A percentile compares a stretch with the other conserved stretches of the same genome.
Conservation (phyloP, 768 basidiomycete genomes). For the Leccinum variicolor region DNA sequence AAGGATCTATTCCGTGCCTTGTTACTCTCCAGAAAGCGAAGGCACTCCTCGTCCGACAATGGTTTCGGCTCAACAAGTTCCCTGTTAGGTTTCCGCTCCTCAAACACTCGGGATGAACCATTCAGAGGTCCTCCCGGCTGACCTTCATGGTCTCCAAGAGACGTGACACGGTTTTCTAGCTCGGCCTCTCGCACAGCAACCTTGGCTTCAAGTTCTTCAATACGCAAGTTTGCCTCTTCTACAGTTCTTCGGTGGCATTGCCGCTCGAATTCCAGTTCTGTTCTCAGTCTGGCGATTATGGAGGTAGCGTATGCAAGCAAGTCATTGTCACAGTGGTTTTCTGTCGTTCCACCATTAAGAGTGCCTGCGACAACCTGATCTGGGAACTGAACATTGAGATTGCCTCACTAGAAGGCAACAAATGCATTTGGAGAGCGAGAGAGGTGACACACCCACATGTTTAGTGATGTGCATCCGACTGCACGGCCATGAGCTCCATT, state of each 20-base stretch:
- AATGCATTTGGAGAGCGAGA: conserved; percentile 3
- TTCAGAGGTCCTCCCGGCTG: neutral
- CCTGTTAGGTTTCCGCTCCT: neutral
- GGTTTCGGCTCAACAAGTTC: conserved; percentile 14
- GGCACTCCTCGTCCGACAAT: conserved; percentile 38
- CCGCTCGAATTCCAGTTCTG: conserved; percentile 44
- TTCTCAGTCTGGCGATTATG: conserved; percentile 41
- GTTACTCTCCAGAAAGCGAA: conserved; percentile 38
- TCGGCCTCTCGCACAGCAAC: conserved; percentile 57
- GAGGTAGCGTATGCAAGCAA: conserved; percentile 41
- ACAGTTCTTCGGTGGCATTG: conserved; percentile 39
- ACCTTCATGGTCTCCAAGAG: neutral
- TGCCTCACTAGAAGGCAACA: conserved; percentile 13
- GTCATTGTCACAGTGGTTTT: conserved; percentile 20
- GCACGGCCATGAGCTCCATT: conserved; percentile 45
- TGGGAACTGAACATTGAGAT: conserved; percentile 21
- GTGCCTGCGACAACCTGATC: conserved; percentile 12
- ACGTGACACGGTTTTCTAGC: conserved; percentile 38
- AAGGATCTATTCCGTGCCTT: conserved; percentile 40
- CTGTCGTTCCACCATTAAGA: neutral
- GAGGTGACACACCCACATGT: conserved; percentile 41
- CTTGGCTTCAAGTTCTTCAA: conserved; percentile 47
- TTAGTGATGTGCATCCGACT: conserved; percentile 40
- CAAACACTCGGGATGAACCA: neutral
- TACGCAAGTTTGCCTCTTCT: conserved; percentile 38